These are phyloP conservation scores for Saxophila tyrrhenica DNA, from an alignment of 495 filamentous ascomycete genomes.

Conservation along the genomic window DNA sequence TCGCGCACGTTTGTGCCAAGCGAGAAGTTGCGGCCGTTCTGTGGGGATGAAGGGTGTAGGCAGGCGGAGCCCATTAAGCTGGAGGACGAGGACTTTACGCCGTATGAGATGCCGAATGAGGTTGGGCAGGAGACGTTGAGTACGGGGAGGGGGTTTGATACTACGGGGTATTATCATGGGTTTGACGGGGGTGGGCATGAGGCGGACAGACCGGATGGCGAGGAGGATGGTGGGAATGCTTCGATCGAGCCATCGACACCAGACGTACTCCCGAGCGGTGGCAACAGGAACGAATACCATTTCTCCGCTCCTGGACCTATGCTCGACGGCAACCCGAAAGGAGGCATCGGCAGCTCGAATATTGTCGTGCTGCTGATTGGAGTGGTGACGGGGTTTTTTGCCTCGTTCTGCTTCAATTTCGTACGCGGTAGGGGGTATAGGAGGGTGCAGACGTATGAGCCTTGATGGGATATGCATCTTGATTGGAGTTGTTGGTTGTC, in stretches of 20 bases:
- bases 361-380: background rate
- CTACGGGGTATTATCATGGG: constrained; percentile 10
- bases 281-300: background rate
- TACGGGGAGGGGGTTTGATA: constrained; percentile 14
- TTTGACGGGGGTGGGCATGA: background rate
- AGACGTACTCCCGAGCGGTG: background rate
- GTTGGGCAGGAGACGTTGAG: constrained; percentile 1
- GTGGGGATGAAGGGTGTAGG: constrained; percentile 17
- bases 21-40: constrained; percentile 3
- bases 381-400: background rate
- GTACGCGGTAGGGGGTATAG: background rate
- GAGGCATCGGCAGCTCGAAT: background rate
- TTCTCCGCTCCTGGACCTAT: background rate
- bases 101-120: background rate
- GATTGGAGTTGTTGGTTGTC: no score
- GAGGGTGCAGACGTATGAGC: background rate
- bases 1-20: constrained; percentile 21
- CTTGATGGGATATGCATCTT: no score
- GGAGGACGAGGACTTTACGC: constrained; percentile 1
- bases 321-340: background rate
- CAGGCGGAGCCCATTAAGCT: background rate
- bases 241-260: no score
- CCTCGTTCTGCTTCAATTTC: background rate
- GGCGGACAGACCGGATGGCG: background rate
- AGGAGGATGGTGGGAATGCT: no score